Conservation (phyloP, 305 asterid species). For the Solanum hybrid region DNA sequence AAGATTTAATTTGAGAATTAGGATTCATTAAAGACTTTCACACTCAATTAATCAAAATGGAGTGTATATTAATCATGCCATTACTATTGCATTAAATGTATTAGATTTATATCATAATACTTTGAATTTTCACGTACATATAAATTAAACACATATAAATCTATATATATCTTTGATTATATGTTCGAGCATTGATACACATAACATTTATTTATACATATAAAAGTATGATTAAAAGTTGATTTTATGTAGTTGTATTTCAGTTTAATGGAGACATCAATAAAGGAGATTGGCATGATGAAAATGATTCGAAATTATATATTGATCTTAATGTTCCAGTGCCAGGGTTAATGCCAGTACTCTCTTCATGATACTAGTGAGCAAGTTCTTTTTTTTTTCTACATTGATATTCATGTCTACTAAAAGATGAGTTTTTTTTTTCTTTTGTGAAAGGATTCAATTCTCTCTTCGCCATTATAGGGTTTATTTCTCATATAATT, state of each 20-base stretch:
- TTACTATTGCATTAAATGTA: neutral
- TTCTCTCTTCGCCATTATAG: neutral
- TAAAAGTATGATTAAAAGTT: too few relatives aligned
- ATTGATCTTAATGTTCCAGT: too few relatives aligned
- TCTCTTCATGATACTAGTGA: neutral
- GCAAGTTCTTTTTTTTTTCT: neutral
- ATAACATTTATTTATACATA: neutral
- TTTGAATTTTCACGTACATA: neutral
- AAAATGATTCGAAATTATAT: neutral
- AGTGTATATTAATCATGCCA: neutral
- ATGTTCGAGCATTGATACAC: neutral
- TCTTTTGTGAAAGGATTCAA: neutral
- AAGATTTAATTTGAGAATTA: neutral
- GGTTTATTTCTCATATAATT: neutral
- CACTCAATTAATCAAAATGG: neutral
- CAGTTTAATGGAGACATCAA: neutral
- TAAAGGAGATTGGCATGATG: neutral
- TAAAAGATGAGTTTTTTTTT: neutral
- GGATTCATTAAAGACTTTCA: slow-evolving; percentile 6
- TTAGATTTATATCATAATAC: neutral
- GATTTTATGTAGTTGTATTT: neutral
- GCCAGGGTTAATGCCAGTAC: neutral
- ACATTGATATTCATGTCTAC: neutral
- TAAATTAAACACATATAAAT: neutral
- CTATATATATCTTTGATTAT: neutral